A percentile compares a stretch with the other conserved stretches of the same genome.
phyloP scores from a whole-genome alignment of 1,284 basidiomycete species.

The Testicularia cyperi region DNA sequence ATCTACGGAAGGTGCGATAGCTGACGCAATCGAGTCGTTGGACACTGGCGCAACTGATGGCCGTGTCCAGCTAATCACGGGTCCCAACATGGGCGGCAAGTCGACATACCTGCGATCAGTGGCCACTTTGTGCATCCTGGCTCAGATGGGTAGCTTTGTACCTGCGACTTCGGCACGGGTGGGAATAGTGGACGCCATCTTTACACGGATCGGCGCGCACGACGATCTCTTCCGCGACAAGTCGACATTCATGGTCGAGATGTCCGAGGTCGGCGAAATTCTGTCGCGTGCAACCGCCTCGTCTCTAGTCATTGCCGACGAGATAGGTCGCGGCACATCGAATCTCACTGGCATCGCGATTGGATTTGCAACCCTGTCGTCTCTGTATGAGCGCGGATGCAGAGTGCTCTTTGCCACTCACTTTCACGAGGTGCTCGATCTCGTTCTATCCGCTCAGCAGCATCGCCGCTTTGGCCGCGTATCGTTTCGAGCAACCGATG shows the following conservation, averaged over 20 bases:
- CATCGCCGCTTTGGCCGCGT: slow-evolving; percentile 60
- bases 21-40: slow-evolving; percentile 61
- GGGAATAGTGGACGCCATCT: slow-evolving; percentile 86
- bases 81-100: slow-evolving; percentile 93
- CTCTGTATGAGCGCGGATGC: slow-evolving; percentile 76
- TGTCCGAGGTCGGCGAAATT: slow-evolving; percentile 64
- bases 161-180: slow-evolving; percentile 78
- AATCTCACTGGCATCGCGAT: slow-evolving; percentile 88
- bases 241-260: slow-evolving; percentile 81
- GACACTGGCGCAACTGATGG: not conserved
- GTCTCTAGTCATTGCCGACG: slow-evolving; percentile 62
- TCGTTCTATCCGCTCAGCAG: slow-evolving; percentile 60
- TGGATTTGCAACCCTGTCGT: slow-evolving; percentile 84
- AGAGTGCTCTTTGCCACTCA: slow-evolving; percentile 92
- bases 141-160: slow-evolving; percentile 89
- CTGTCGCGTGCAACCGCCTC: slow-evolving; percentile 68
- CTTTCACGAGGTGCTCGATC: slow-evolving; percentile 87
- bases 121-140: slow-evolving; percentile 84
- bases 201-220: slow-evolving; percentile 91
- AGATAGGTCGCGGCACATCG: slow-evolving; percentile 92
- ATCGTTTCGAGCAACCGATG: slow-evolving; percentile 81
- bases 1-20: too few species aligned
- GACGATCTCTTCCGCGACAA: slow-evolving; percentile 90
- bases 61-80: slow-evolving; percentile 76
- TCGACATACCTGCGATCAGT: slow-evolving; percentile 89